Evolutionary conservation across 495 filamentous ascomycete species (phyloP).

Genomic region (Rhypophila decipiens): DNA sequence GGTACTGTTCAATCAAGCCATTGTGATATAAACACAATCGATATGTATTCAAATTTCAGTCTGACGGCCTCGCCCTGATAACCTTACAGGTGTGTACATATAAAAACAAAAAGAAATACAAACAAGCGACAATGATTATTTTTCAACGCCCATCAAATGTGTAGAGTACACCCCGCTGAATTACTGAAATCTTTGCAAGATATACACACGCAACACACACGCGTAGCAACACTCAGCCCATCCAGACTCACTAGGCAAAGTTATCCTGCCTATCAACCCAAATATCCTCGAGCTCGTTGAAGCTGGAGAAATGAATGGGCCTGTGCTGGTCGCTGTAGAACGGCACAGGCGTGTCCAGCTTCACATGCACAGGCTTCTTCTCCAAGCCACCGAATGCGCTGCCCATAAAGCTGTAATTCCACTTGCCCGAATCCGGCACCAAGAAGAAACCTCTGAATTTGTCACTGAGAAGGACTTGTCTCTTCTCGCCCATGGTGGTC

Average conservation of each 20-base stretch:
- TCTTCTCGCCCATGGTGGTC: slow-evolving; percentile 89
- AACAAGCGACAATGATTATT: too few species aligned
- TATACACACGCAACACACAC: too few species aligned
- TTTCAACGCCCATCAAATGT: too few species aligned
- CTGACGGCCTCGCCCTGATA: too few species aligned
- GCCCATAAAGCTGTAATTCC: slow-evolving; percentile 99
- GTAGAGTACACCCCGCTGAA: too few species aligned
- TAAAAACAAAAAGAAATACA: too few species aligned
- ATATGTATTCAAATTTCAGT: too few species aligned
- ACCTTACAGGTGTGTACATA: too few species aligned
- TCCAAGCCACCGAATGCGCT: slow-evolving; percentile 76
- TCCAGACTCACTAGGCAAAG: slow-evolving; percentile 73
- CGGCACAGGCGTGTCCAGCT: slow-evolving; percentile 81
- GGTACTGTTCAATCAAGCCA: too few species aligned
- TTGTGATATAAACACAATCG: too few species aligned
- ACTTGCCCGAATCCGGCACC: slow-evolving; percentile 81
- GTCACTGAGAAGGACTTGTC: slow-evolving; percentile 85
- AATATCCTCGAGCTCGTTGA: slow-evolving; percentile 84
- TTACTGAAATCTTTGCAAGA: too few species aligned
- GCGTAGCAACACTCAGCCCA: too few species aligned
- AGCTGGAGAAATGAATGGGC: slow-evolving; percentile 89
- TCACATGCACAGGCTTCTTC: slow-evolving; percentile 84
- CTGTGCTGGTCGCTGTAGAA: slow-evolving; percentile 95
- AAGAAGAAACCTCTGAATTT: slow-evolving; percentile 92
- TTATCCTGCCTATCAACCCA: slow-evolving; percentile 83